phyloP scores from a whole-genome alignment of 352 stramenopile genomes.

The Phytophthora hibernalis region DNA sequence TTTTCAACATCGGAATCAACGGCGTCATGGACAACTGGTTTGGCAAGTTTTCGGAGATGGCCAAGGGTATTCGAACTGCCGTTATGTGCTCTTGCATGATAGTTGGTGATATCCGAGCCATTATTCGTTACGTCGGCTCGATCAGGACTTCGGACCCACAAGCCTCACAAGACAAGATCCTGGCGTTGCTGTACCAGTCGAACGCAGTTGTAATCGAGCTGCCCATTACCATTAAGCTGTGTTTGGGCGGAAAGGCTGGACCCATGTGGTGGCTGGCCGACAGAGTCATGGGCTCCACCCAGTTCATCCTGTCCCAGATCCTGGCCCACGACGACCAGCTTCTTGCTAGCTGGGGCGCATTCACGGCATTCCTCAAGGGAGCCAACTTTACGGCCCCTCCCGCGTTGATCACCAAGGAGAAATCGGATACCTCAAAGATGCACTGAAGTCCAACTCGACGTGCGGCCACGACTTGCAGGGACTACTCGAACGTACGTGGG shows the following conservation, averaged over 20 bases:
- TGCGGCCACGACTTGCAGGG: slow-evolving; percentile 40
- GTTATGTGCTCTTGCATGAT: slow-evolving; percentile 42
- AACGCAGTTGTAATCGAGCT: slow-evolving; percentile 49
- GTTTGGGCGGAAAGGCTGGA: slow-evolving; percentile 31
- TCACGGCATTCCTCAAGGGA: slow-evolving; percentile 30
- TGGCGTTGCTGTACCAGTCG: slow-evolving; percentile 45
- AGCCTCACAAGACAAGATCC: slow-evolving; percentile 40
- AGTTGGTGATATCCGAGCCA: slow-evolving; percentile 30
- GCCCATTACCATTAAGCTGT: slow-evolving; percentile 49
- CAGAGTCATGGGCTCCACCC: slow-evolving; percentile 21
- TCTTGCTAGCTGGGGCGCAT: slow-evolving; percentile 25
- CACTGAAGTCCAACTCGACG: slow-evolving; percentile 34
- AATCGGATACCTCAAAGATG: slow-evolving; percentile 36
- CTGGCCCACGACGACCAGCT: slow-evolving; percentile 25
- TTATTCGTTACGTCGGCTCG: slow-evolving; percentile 38
- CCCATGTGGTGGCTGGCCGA: slow-evolving; percentile 26
- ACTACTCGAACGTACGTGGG: slow-evolving; percentile 25
- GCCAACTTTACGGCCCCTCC: slow-evolving; percentile 34
- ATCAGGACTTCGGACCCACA: slow-evolving; percentile 35
- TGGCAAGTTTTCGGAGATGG: slow-evolving; percentile 40
- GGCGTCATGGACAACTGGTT: slow-evolving; percentile 54
- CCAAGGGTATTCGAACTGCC: slow-evolving; percentile 42
- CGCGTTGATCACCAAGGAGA: slow-evolving; percentile 25
- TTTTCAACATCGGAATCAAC: slow-evolving; percentile 46
- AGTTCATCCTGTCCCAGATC: slow-evolving; percentile 33